Conservation (phyloP, 2,329 filamentous ascomycete species). For the Fusarium tjaetaba region DNA sequence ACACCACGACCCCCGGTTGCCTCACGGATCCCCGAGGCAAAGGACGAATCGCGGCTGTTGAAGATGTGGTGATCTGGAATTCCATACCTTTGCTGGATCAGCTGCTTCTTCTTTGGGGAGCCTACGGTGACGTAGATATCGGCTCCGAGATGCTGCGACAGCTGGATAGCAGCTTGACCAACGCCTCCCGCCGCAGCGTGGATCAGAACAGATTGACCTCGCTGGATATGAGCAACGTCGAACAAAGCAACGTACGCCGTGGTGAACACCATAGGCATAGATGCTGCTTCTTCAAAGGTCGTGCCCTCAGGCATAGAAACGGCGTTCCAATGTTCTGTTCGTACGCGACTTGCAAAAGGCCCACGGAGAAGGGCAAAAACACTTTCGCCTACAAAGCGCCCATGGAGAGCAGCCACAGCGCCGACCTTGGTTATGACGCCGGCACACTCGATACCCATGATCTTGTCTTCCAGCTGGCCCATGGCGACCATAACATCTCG, state of each 20-base stretch:
- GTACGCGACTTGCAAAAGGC: background rate
- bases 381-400: background rate
- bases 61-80: background rate
- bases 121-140: conserved; percentile 47
- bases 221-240: background rate
- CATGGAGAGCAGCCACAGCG: background rate
- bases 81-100: background rate
- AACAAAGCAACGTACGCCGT: conserved; percentile 19
- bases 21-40: background rate
- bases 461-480: background rate
- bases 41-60: background rate
- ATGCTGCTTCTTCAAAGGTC: conserved; percentile 8
- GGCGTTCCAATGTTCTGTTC: background rate
- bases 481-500: background rate
- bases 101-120: conserved; percentile 39
- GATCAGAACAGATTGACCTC: conserved; percentile 44
- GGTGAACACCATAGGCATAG: conserved; percentile 7
- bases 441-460: background rate
- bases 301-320: background rate
- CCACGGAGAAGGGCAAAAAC: background rate
- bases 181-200: conserved; percentile 30
- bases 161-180: conserved; percentile 44
- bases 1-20: background rate
- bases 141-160: conserved; percentile 32
- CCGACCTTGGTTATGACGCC: background rate